phyloP scores from a whole-genome alignment of 345 rosid genomes.

The Salix koriyanagi region DNA sequence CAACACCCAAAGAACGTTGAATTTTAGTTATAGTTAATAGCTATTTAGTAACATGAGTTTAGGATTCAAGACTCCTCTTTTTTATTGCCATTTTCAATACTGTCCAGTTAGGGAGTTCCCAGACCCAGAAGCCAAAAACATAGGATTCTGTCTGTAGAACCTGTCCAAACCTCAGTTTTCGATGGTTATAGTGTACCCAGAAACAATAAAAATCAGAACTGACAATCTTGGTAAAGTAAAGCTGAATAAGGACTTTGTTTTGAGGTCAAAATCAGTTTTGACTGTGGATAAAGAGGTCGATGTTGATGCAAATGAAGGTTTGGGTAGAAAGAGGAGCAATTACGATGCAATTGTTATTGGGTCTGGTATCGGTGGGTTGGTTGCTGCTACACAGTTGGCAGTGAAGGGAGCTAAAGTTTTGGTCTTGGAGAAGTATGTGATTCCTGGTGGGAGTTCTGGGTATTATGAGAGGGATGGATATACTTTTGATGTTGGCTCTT shows the following conservation, averaged over 20 bases:
- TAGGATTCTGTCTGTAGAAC: neutral
- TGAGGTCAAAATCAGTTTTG: conserved; percentile 34
- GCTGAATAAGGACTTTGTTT: conserved; percentile 5
- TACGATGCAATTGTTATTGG: conserved; percentile 91
- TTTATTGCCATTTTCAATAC: neutral
- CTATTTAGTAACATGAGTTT: conserved; percentile 2
- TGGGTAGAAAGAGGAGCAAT: conserved; percentile 16
- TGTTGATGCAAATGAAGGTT: conserved; percentile 27
- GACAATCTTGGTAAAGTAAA: conserved; percentile 7
- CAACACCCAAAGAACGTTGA: neutral
- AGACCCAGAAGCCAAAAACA: conserved; percentile 17
- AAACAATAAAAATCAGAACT: neutral
- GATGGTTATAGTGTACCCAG: neutral
- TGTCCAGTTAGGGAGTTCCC: conserved; percentile 11
- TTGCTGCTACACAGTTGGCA: conserved; percentile 82
- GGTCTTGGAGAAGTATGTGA: conserved; percentile 84
- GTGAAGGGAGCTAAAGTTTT: conserved; percentile 86
- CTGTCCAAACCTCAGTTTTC: conserved; percentile 1
- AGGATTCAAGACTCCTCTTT: conserved; percentile 6
- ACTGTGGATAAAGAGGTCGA: conserved; percentile 31
- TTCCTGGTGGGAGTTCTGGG: conserved; percentile 98
- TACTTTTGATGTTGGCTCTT: conserved; percentile 94
- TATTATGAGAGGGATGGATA: conserved; percentile 76
- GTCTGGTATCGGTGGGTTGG: conserved; percentile 90
- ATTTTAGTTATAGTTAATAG: neutral